Conservation (phyloP, 805 yeast genomes). For the Blastobotrys chiropterorum region DNA sequence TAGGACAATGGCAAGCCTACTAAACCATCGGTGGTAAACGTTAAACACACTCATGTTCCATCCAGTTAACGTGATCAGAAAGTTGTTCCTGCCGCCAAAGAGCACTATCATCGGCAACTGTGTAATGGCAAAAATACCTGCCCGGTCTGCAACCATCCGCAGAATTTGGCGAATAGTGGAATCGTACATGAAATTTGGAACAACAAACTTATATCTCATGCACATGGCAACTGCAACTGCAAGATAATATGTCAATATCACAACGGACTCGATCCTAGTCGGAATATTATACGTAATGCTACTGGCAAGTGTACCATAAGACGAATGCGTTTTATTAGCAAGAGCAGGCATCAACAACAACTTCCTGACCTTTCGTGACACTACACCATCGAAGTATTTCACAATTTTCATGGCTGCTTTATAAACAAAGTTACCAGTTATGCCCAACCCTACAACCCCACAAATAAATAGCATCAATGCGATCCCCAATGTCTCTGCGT, state of each 20-base stretch:
- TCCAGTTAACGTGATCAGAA: constrained; percentile 56
- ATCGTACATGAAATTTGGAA: neutral
- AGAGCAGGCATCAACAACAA: constrained; percentile 27
- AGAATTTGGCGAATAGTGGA: constrained; percentile 32
- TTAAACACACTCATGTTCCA: constrained; percentile 56
- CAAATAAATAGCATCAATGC: neutral
- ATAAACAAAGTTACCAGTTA: neutral
- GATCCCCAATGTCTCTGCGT: too few relatives aligned
- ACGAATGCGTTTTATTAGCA: constrained; percentile 22
- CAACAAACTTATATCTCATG: constrained; percentile 13
- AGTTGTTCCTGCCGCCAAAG: constrained; percentile 68
- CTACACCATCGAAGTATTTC: neutral
- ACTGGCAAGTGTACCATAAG: constrained; percentile 13
- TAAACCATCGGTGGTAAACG: constrained; percentile 56
- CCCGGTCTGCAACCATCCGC: constrained; percentile 39
- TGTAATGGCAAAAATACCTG: constrained; percentile 40
- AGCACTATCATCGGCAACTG: constrained; percentile 39
- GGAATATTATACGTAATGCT: constrained; percentile 28
- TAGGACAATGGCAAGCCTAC: constrained; percentile 48
- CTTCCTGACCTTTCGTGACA: constrained; percentile 15
- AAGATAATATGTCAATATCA: constrained; percentile 29
- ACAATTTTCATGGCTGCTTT: neutral
- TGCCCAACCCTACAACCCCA: too few relatives aligned
- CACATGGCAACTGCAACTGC: constrained; percentile 29
- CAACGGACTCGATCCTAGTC: constrained; percentile 35